Evolutionary conservation across 2,329 filamentous ascomycete genomes (phyloP).

Genomic region (Periconia macrospinosa): DNA sequence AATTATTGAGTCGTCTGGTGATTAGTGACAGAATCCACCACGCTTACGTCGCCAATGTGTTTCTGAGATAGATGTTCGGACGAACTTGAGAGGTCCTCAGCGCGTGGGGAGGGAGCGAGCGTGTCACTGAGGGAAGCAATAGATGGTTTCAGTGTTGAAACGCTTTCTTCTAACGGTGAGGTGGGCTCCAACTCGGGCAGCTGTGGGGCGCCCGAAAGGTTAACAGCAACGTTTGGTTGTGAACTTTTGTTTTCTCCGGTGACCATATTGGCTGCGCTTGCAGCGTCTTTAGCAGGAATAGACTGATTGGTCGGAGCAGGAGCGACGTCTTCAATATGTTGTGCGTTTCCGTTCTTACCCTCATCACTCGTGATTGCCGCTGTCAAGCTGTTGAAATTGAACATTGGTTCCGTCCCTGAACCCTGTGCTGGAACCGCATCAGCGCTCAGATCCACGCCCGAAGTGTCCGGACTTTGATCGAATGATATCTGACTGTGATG

Average conservation of each 20-base stretch:
- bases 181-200: constrained; percentile 9
- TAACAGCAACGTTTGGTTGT: constrained; percentile 15
- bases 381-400: constrained; percentile 87
- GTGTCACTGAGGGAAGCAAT: constrained; percentile 14
- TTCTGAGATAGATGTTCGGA: constrained; percentile 33
- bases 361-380: constrained; percentile 75
- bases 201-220: constrained; percentile 7
- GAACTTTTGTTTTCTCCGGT: constrained; percentile 20
- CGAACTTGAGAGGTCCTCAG: constrained; percentile 22
- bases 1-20: constrained; percentile 38
- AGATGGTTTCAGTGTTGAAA: constrained; percentile 30
- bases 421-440: constrained; percentile 37
- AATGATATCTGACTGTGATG: constrained; percentile 30
- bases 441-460: constrained; percentile 49
- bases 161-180: constrained; percentile 27
- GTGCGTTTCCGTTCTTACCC: constrained; percentile 46
- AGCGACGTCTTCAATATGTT: constrained; percentile 44
- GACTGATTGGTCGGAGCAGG: constrained; percentile 7
- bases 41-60: constrained; percentile 36
- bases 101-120: constrained; percentile 26
- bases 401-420: constrained; percentile 72
- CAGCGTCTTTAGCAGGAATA: not conserved
- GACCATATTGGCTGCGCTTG: constrained; percentile 15
- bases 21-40: constrained; percentile 23
- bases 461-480: constrained; percentile 55